phyloP scores from a whole-genome alignment of 768 basidiomycete genomes.

The Lactarius indigo region DNA sequence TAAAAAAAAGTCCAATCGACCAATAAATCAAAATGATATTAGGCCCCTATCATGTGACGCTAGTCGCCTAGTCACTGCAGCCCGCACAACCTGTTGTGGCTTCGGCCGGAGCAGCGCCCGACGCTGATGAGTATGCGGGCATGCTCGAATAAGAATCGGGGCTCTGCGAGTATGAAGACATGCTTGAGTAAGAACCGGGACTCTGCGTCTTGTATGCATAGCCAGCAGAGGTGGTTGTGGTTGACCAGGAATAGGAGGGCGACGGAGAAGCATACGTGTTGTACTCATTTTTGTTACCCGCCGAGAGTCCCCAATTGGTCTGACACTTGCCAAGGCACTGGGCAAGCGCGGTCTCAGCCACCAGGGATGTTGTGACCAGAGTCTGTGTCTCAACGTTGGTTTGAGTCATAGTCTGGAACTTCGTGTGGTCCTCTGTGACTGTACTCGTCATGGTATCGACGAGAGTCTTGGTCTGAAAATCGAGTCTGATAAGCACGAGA shows the following conservation, averaged over 20 bases:
- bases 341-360: conserved; percentile 48
- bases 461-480: conserved; percentile 52
- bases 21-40: conserved; percentile 10
- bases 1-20: conserved; percentile 1
- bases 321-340: conserved; percentile 61
- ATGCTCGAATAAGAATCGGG: background rate
- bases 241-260: conserved; percentile 24
- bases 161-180: background rate
- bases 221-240: conserved; percentile 27
- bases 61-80: conserved; percentile 2
- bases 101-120: background rate
- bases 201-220: conserved; percentile 25
- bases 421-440: conserved; percentile 45
- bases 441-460: conserved; percentile 55
- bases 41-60: background rate
- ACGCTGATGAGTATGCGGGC: background rate
- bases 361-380: conserved; percentile 43
- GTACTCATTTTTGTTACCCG: conserved; percentile 48
- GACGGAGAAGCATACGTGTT: conserved; percentile 39
- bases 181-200: conserved; percentile 14
- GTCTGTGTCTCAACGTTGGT: conserved; percentile 46
- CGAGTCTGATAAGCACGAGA: background rate
- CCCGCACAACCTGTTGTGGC: conserved; percentile 4
- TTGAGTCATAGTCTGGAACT: conserved; percentile 42
- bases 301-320: conserved; percentile 47